Evolutionary conservation across 2,329 filamentous ascomycete species (phyloP).

Genomic region (Alternaria sp.): DNA sequence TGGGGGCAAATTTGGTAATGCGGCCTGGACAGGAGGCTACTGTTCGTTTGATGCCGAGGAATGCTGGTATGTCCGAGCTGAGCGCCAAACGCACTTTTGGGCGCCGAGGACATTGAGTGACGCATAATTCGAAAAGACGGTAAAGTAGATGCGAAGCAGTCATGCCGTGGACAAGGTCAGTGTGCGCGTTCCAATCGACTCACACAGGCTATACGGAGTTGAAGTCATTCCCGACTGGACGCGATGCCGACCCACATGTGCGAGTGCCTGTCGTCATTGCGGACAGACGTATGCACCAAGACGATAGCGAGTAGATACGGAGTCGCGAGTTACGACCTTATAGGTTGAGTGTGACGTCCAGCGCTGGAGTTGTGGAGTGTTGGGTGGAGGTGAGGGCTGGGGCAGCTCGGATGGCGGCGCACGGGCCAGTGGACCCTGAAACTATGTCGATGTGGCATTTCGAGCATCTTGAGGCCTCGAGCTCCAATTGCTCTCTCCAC

Average conservation of each 20-base stretch:
- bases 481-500: constrained; percentile 29
- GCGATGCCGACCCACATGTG: neutral
- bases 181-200: neutral
- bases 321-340: neutral
- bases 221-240: neutral
- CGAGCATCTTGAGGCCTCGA: constrained; percentile 20
- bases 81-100: neutral
- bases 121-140: neutral
- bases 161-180: neutral
- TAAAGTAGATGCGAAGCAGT: neutral
- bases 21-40: neutral
- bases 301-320: neutral
- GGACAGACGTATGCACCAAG: neutral
- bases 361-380: neutral
- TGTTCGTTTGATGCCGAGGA: neutral
- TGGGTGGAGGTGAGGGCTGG: constrained; percentile 1
- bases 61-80: neutral
- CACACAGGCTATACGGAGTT: neutral
- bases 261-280: neutral
- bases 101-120: neutral
- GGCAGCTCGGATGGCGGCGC: constrained; percentile 3
- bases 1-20: neutral
- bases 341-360: neutral
- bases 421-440: constrained; percentile 20
- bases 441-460: constrained; percentile 32